These are phyloP conservation scores for Eryngium alpinum DNA, from an alignment of 140 eudicot species.

Conservation along the genomic window DNA sequence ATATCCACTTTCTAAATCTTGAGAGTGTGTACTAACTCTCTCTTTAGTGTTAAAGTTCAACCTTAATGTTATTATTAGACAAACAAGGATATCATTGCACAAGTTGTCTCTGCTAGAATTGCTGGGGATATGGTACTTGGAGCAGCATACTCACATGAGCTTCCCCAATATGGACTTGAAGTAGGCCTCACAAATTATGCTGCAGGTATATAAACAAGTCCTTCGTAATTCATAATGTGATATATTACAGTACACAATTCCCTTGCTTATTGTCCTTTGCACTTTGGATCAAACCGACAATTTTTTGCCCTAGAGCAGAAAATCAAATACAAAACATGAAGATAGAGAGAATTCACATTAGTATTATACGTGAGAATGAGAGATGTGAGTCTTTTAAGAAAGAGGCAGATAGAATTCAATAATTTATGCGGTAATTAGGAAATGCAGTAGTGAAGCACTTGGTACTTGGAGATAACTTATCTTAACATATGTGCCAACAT, in stretches of 20 bases:
- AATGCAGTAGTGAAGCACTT: not conserved
- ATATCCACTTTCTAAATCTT: not conserved
- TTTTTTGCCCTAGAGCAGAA: no score
- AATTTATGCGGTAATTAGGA: no score
- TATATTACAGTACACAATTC: not conserved
- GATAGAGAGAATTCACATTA: no score
- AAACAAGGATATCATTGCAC: slow-evolving; percentile 66
- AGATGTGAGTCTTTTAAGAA: no score
- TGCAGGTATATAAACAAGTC: slow-evolving; percentile 33
- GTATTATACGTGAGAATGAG: no score
- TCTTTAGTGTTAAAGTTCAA: not conserved
- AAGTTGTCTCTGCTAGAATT: slow-evolving; percentile 61
- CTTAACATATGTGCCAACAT: not conserved
- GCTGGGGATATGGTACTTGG: slow-evolving; percentile 68
- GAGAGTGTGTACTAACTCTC: not conserved
- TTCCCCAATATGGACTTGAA: slow-evolving; percentile 63
- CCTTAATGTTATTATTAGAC: slow-evolving; percentile 38
- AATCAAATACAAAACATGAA: no score
- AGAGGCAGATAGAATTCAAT: not conserved
- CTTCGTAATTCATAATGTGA: not conserved
- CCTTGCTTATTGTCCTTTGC: not conserved
- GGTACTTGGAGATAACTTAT: not conserved
- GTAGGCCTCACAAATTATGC: slow-evolving; percentile 80
- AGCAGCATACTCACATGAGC: slow-evolving; percentile 68
- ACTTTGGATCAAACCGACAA: no score